Base-by-base conservation (phyloP, 257 asterid species). In the Handroanthus guayacan region DNA sequence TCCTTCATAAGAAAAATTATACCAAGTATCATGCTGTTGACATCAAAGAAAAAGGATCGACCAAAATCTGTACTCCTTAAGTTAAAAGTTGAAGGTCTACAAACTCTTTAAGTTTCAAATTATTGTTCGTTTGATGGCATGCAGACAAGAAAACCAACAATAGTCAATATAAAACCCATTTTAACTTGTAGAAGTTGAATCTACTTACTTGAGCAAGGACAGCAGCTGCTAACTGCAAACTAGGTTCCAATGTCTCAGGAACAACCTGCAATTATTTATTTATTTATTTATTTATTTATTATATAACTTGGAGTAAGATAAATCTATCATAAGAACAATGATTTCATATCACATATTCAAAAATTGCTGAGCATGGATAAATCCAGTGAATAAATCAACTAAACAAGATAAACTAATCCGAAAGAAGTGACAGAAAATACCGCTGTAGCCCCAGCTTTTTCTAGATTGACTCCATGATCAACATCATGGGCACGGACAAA, bases 401-500 rank as follows among this genome's bases (percentile, higher is more conserved):
- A 43, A 64, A 13, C 31, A 37, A 58, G 45, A 57, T 36, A 36
- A 66, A 58, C 5, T 31, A 43, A 20, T 50, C 12, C 36, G 58
- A 69, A 41, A 41, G 45, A 41, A 41, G 45, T 41, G 57, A 39
- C 43, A 75, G 82, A 66, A 74, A 79, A 71, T 90, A 90, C 96
- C 85, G 96, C 96, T 50, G 97, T 84, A 69, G 97, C 95, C 62
- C 97, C 97, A 17, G 97, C 97, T 81, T 89, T 91, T 79, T 91
- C 97, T 81, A 91, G 80, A 66, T 89, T 89, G 71, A 89, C 85
- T 50, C 97, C 97, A 75, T 91, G 97, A 75, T 91, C 97, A 45
- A 91, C 93, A 71, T 91, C 97, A 82, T 91, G 97, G 63, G 97
- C 97, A 71, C 95, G 93, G 70, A 91, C 97, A 80, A 91, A 91